These are phyloP conservation scores for Cercospora zeina DNA, from an alignment of 2,329 filamentous ascomycete species.

Conservation along the genomic window DNA sequence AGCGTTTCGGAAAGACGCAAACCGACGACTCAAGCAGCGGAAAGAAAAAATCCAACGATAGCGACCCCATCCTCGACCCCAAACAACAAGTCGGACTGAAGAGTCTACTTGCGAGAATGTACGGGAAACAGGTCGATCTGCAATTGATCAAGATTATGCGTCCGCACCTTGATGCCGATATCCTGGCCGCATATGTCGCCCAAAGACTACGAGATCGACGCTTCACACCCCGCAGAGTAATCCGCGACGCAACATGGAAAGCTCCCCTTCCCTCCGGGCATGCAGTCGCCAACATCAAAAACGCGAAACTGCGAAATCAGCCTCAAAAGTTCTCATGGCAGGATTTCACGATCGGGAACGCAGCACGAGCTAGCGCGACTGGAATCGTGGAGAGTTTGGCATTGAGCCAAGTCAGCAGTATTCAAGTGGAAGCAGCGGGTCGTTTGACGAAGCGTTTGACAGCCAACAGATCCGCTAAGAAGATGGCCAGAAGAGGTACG, in stretches of 20 bases:
- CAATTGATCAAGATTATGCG: constrained; percentile 34
- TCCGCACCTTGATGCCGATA: constrained; percentile 38
- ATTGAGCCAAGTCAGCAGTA: constrained; percentile 36
- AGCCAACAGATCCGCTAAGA: constrained; percentile 36
- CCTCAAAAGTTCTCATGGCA: constrained; percentile 26
- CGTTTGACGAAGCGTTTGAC: constrained; percentile 41
- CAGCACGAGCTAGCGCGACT: constrained; percentile 24
- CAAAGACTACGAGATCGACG: constrained; percentile 35
- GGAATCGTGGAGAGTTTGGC: constrained; percentile 32
- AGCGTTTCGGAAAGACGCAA: background rate
- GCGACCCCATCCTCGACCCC: constrained; percentile 23
- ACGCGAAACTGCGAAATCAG: constrained; percentile 30
- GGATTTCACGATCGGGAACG: constrained; percentile 29
- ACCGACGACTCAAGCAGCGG: background rate
- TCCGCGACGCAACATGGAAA: constrained; percentile 39
- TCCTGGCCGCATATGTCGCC: constrained; percentile 36
- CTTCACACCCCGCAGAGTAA: constrained; percentile 35
- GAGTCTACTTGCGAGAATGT: constrained; percentile 28
- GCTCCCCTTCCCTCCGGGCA: constrained; percentile 35
- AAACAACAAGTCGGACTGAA: constrained; percentile 23
- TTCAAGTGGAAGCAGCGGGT: constrained; percentile 38
- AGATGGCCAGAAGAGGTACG: constrained; percentile 36
- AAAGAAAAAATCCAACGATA: constrained; percentile 1
- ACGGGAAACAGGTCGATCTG: constrained; percentile 38
- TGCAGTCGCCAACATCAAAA: constrained; percentile 31